These are phyloP conservation scores for Diutina rugosa DNA, from an alignment of 1,139 yeast species.

Conservation along the genomic window DNA sequence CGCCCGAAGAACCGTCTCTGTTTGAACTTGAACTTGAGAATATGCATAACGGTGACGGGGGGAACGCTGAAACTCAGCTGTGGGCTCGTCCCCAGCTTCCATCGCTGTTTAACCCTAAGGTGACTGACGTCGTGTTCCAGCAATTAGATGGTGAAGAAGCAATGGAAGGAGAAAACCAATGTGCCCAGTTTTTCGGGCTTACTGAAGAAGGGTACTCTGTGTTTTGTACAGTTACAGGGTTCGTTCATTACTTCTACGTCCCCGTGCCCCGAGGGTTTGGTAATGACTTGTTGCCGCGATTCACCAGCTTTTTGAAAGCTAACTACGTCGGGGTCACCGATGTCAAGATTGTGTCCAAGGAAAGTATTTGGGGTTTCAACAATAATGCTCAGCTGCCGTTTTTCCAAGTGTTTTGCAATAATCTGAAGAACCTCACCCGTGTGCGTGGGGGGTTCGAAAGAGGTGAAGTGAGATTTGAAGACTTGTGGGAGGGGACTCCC, in stretches of 20 bases:
- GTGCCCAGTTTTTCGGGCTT: slow-evolving; percentile 84
- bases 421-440: slow-evolving; percentile 52
- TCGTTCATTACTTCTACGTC: slow-evolving; percentile 79
- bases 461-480: slow-evolving; percentile 62
- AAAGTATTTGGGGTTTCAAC: slow-evolving; percentile 88
- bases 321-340: slow-evolving; percentile 45
- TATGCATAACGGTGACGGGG: slow-evolving; percentile 36
- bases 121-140: slow-evolving; percentile 59
- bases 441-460: slow-evolving; percentile 72
- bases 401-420: slow-evolving; percentile 55
- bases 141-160: slow-evolving; percentile 94
- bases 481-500: slow-evolving; percentile 38
- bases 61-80: slow-evolving; percentile 29
- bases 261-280: slow-evolving; percentile 80
- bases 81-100: slow-evolving; percentile 56
- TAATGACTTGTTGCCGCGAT: slow-evolving; percentile 34
- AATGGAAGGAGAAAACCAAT: slow-evolving; percentile 38
- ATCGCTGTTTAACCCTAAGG: slow-evolving; percentile 18
- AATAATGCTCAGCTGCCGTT: slow-evolving; percentile 73
- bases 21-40: slow-evolving; percentile 53
- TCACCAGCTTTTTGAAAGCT: slow-evolving; percentile 35
- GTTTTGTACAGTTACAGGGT: slow-evolving; percentile 80
- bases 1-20: slow-evolving; percentile 5
- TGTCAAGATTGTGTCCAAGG: slow-evolving; percentile 56
- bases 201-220: slow-evolving; percentile 82